Percentiles rank a stretch among this genome's conserved stretches.
phyloP scores from a whole-genome alignment of 441 rosid species.

The Arabidopsis lyrata region DNA sequence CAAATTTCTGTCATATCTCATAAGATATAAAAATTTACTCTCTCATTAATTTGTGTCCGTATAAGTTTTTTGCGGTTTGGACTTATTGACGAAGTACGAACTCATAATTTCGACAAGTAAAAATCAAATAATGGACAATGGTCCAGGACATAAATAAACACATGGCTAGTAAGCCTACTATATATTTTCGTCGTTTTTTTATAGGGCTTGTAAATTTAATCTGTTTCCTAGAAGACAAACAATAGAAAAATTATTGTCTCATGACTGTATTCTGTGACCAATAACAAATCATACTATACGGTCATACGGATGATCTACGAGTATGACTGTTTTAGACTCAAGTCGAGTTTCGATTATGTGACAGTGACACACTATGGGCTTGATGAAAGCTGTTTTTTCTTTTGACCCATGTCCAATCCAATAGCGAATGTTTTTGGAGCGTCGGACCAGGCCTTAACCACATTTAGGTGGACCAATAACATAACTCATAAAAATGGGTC shows the following conservation, averaged over 20 bases:
- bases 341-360: constrained; percentile 1
- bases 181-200: not conserved
- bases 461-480: not conserved
- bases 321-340: constrained; percentile 13
- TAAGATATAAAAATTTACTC: constrained; percentile 15
- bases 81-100: constrained; percentile 36
- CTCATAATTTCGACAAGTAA: constrained; percentile 39
- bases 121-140: constrained; percentile 37
- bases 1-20: not conserved
- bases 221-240: constrained; percentile 15
- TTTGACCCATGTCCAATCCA: constrained; percentile 5
- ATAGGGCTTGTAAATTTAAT: constrained; percentile 11
- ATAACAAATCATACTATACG: constrained; percentile 20
- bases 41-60: constrained; percentile 18
- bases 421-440: not conserved
- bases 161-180: constrained; percentile 37
- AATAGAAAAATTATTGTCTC: constrained; percentile 6
- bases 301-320: constrained; percentile 15
- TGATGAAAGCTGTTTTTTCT: not conserved
- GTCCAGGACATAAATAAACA: constrained; percentile 20
- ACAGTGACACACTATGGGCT: constrained; percentile 20
- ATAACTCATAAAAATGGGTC: not conserved
- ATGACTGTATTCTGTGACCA: not conserved
- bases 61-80: constrained; percentile 6
- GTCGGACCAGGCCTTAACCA: constrained; percentile 11